Conservation (phyloP, 2,329 filamentous ascomycete species). For the Nannizzia gypsea region DNA sequence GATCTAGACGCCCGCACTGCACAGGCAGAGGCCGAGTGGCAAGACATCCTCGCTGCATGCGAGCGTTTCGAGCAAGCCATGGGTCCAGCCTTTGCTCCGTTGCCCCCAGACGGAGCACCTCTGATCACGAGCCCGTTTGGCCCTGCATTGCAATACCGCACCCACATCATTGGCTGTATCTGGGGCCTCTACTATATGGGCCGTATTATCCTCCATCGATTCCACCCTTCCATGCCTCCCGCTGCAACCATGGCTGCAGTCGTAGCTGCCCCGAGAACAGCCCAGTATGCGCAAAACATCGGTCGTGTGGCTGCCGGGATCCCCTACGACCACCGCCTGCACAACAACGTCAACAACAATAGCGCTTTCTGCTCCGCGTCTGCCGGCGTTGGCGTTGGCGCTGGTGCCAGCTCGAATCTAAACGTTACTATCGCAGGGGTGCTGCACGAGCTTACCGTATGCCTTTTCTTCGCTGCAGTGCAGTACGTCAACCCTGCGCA, state of each 20-base stretch:
- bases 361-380: slow-evolving; percentile 14
- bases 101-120: slow-evolving; percentile 55
- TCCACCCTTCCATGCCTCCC: slow-evolving; percentile 82
- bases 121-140: slow-evolving; percentile 65
- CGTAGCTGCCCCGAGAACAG: slow-evolving; percentile 61
- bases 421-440: slow-evolving; percentile 69
- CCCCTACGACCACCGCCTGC: slow-evolving; percentile 28
- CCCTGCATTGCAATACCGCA: slow-evolving; percentile 65
- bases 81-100: slow-evolving; percentile 62
- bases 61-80: slow-evolving; percentile 45
- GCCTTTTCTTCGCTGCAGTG: slow-evolving; percentile 76
- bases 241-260: slow-evolving; percentile 78
- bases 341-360: slow-evolving; percentile 17
- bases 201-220: slow-evolving; percentile 66
- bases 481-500: slow-evolving; percentile 62
- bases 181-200: slow-evolving; percentile 84
- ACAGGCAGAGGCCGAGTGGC: slow-evolving; percentile 69
- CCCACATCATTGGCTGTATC: slow-evolving; percentile 73
- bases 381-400: too few relatives aligned
- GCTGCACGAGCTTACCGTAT: slow-evolving; percentile 69
- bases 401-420: slow-evolving; percentile 38
- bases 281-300: slow-evolving; percentile 57
- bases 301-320: slow-evolving; percentile 70
- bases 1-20: slow-evolving; percentile 54
- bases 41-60: slow-evolving; percentile 35